These are phyloP conservation scores for Taphrina populina DNA, from an alignment of 1,139 yeast species.

Conservation along the genomic window DNA sequence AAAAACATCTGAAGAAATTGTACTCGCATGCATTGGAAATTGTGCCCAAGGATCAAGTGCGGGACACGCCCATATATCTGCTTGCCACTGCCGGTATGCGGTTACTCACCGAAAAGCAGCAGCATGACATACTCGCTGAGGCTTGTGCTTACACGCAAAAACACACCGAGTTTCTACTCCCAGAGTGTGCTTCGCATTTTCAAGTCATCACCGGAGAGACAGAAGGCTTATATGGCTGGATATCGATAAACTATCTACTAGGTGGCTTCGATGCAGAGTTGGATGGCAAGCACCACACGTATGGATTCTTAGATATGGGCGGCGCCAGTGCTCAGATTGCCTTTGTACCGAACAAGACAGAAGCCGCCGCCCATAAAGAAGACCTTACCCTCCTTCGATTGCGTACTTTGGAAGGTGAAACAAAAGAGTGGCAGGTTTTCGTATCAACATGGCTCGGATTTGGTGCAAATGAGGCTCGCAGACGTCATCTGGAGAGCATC, in stretches of 20 bases:
- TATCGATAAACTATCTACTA: constrained; percentile 67
- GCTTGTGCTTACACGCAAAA: constrained; percentile 58
- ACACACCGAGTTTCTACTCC: constrained; percentile 59
- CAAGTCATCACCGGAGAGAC: constrained; percentile 71
- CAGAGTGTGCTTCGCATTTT: constrained; percentile 55
- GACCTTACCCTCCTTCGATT: constrained; percentile 57
- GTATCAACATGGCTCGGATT: constrained; percentile 74
- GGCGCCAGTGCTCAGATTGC: constrained; percentile 86
- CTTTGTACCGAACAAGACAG: constrained; percentile 65
- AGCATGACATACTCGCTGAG: constrained; percentile 52
- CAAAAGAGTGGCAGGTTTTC: constrained; percentile 55
- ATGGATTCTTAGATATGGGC: constrained; percentile 81
- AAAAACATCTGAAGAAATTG: constrained; percentile 58
- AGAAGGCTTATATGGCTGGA: constrained; percentile 83
- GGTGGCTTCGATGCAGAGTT: constrained; percentile 57
- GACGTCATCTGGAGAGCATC: constrained; percentile 49
- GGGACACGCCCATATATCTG: constrained; percentile 71
- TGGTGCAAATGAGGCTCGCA: constrained; percentile 71
- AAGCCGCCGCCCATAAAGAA: constrained; percentile 55
- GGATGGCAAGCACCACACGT: constrained; percentile 57
- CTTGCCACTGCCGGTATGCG: constrained; percentile 85
- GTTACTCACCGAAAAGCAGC: constrained; percentile 58
- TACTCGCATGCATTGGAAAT: constrained; percentile 57
- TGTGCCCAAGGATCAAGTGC: constrained; percentile 66
- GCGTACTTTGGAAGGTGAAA: constrained; percentile 48